Percentiles rank a stretch among this genome's conserved stretches.
Evolutionary conservation across 2,329 filamentous ascomycete genomes (phyloP).

Genomic region (Fusarium tricinctum): DNA sequence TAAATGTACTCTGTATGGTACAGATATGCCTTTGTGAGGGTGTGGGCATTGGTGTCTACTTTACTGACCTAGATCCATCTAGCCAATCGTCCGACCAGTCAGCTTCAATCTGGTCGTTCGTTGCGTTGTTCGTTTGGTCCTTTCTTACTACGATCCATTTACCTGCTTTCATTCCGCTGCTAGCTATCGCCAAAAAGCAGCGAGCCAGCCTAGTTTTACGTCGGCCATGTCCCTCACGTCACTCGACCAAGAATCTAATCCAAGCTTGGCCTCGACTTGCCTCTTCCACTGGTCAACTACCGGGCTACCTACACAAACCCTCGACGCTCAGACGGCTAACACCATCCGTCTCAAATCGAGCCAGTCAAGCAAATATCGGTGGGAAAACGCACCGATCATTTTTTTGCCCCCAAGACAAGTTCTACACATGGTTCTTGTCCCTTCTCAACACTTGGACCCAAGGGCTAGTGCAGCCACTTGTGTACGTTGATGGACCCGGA

Average conservation of each 20-base stretch:
- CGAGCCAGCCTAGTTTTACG: conserved; percentile 40
- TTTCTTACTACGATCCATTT: conserved; percentile 43
- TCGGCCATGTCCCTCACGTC: conserved; percentile 47
- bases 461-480: conserved; percentile 53
- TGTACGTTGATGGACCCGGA: conserved; percentile 48
- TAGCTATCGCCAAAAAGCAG: conserved; percentile 45
- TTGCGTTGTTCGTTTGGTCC: conserved; percentile 39
- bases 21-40: conserved; percentile 43
- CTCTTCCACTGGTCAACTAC: conserved; percentile 36
- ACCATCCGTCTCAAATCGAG: conserved; percentile 27
- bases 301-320: conserved; percentile 17
- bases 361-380: conserved; percentile 36
- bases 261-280: conserved; percentile 35
- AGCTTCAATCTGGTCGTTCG: conserved; percentile 43
- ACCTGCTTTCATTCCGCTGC: conserved; percentile 30
- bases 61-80: conserved; percentile 44
- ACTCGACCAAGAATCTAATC: conserved; percentile 41
- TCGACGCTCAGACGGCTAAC: conserved; percentile 35
- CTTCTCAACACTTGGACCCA: conserved; percentile 41
- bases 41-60: conserved; percentile 47
- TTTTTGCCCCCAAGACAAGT: conserved; percentile 41
- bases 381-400: conserved; percentile 31
- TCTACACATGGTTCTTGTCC: conserved; percentile 42
- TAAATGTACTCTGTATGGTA: conserved; percentile 32
- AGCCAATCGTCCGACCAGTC: conserved; percentile 43